phyloP scores from a whole-genome alignment of 345 rosid genomes.

The Salix viminalis region DNA sequence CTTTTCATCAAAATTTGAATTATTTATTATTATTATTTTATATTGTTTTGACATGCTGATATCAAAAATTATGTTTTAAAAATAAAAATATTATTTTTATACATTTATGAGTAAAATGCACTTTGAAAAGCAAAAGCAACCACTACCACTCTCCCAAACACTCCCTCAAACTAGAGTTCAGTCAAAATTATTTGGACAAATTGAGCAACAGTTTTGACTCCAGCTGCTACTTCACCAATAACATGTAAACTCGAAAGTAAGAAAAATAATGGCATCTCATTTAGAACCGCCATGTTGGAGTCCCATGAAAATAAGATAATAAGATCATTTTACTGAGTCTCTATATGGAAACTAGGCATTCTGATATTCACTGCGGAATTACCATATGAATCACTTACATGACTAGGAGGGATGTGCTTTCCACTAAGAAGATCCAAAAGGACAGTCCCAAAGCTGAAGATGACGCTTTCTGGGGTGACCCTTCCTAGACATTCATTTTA shows the following conservation, averaged over 20 bases:
- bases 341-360: neutral
- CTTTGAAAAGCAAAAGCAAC: no score
- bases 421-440: slow-evolving; percentile 93
- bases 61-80: no score
- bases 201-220: neutral
- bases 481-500: slow-evolving; percentile 55
- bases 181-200: neutral
- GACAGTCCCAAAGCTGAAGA: slow-evolving; percentile 93
- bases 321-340: neutral
- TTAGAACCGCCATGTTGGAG: neutral
- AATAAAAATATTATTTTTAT: no score
- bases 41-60: no score
- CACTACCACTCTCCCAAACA: no score
- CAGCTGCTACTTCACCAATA: neutral
- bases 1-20: no score
- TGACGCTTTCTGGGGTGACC: slow-evolving; percentile 87
- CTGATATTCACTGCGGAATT: neutral
- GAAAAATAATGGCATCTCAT: neutral
- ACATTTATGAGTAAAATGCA: no score
- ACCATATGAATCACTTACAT: slow-evolving; percentile 45
- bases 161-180: neutral
- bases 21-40: no score
- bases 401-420: slow-evolving; percentile 95
- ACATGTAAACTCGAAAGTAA: neutral
- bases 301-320: neutral